Evolutionary conservation across 345 rosid genomes (phyloP).

Genomic region (Lepidium africanum): DNA sequence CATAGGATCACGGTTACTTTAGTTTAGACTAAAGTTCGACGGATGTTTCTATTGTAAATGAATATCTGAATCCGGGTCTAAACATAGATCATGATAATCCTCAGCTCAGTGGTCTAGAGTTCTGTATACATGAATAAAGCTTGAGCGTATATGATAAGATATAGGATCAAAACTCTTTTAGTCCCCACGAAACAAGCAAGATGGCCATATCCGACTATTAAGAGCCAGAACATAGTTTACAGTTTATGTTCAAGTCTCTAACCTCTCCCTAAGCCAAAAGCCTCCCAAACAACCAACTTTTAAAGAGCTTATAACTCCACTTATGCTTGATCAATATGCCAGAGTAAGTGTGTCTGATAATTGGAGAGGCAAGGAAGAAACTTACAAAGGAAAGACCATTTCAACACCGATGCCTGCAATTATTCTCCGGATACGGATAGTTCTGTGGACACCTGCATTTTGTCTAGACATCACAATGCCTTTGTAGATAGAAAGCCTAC

Average conservation of each 20-base stretch:
- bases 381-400: constrained; percentile 60
- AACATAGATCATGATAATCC: neutral
- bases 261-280: neutral
- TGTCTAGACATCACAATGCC: constrained; percentile 82
- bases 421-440: constrained; percentile 75
- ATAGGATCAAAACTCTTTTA: neutral
- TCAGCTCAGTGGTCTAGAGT: neutral
- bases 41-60: neutral
- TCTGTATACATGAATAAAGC: neutral
- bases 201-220: neutral
- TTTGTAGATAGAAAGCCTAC: constrained; percentile 68
- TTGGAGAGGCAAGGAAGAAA: neutral
- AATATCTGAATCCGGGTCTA: neutral
- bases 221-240: neutral
- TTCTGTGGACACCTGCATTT: constrained; percentile 83
- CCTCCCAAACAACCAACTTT: neutral
- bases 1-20: neutral
- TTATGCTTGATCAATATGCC: neutral
- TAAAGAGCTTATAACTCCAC: neutral
- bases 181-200: neutral
- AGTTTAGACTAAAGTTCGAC: neutral
- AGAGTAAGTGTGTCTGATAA: neutral
- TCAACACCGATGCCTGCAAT: constrained; percentile 76
- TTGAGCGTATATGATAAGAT: neutral
- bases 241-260: neutral